A percentile compares a stretch with the other conserved stretches of the same genome.
Evolutionary conservation across 768 basidiomycete genomes (phyloP).

Genomic region (Macrolepiota dolichaula): DNA sequence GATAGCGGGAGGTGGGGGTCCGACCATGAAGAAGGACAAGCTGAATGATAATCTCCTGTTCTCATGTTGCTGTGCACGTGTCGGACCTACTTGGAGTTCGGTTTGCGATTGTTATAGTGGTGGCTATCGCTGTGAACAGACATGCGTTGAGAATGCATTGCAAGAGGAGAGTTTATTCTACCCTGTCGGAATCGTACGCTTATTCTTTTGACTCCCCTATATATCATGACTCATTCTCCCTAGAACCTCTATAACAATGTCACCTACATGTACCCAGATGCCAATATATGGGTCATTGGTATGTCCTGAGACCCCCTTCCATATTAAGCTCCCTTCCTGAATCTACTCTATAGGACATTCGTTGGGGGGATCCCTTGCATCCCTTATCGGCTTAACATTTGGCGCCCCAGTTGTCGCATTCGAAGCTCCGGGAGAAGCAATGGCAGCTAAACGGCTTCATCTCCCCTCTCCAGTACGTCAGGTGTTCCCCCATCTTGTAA

Average conservation of each 20-base stretch:
- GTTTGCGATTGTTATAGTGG: conserved; percentile 88
- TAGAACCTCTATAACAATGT: conserved; percentile 94
- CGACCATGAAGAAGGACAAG: conserved; percentile 87
- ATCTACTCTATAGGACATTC: conserved; percentile 49
- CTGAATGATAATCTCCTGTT: conserved; percentile 94
- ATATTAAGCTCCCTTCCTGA: background rate
- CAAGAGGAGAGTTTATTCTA: conserved; percentile 86
- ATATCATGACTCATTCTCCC: background rate
- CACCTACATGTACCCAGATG: conserved; percentile 83
- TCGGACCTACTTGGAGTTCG: conserved; percentile 91
- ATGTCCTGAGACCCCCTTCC: background rate
- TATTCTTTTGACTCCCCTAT: background rate
- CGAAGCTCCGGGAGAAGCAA: conserved; percentile 75
- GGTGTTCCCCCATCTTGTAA: background rate
- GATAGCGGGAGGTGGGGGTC: conserved; percentile 67
- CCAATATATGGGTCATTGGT: conserved; percentile 80
- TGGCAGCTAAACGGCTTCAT: conserved; percentile 75
- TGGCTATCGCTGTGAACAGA: conserved; percentile 71
- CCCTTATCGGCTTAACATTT: conserved; percentile 84
- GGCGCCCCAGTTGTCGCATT: conserved; percentile 91
- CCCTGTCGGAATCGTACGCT: conserved; percentile 73
- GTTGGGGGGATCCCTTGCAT: conserved; percentile 82
- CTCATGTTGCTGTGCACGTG: conserved; percentile 93
- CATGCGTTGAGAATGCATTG: conserved; percentile 77
- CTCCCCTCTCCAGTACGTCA: conserved; percentile 76